These are phyloP conservation scores for Gypsophila paniculata DNA, from an alignment of 179 eudicot genomes.

Conservation along the genomic window DNA sequence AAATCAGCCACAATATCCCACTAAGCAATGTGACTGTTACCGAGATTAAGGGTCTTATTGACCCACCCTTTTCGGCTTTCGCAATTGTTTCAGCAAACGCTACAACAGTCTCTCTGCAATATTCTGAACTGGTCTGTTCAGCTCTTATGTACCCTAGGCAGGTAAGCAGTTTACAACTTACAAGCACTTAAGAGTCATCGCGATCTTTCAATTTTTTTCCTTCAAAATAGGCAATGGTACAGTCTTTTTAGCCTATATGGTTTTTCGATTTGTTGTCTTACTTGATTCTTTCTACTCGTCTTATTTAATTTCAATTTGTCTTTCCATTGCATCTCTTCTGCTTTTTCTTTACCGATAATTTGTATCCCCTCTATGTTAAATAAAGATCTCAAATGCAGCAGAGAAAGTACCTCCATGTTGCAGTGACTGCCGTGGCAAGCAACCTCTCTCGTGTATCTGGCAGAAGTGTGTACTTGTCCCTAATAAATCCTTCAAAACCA, in stretches of 20 bases:
- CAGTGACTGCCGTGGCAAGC: constrained; percentile 85
- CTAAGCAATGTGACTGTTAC: no score
- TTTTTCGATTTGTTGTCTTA: not conserved
- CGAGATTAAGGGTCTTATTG: not conserved
- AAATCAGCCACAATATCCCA: no score
- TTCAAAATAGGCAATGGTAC: no score
- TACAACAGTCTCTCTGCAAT: not conserved
- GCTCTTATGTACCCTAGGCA: not conserved
- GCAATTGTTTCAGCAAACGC: not conserved
- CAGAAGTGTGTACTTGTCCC: constrained; percentile 76
- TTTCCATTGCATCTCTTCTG: not conserved
- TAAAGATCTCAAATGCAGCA: not conserved
- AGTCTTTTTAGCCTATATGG: no score
- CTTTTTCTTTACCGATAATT: not conserved
- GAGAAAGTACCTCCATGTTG: constrained; percentile 69
- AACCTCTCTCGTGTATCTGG: constrained; percentile 94
- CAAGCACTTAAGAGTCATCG: no score
- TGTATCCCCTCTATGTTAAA: not conserved
- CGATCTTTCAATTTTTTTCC: no score
- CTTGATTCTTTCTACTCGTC: not conserved
- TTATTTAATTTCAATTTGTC: not conserved
- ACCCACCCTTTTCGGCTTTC: not conserved
- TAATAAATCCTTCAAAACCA: constrained; percentile 87
- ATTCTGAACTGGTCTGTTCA: not conserved
- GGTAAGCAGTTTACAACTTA: no score